Evolutionary conservation across 371 early-diverging fungal genomes (phyloP).

Genomic region (Dentiscutata heterogama): DNA sequence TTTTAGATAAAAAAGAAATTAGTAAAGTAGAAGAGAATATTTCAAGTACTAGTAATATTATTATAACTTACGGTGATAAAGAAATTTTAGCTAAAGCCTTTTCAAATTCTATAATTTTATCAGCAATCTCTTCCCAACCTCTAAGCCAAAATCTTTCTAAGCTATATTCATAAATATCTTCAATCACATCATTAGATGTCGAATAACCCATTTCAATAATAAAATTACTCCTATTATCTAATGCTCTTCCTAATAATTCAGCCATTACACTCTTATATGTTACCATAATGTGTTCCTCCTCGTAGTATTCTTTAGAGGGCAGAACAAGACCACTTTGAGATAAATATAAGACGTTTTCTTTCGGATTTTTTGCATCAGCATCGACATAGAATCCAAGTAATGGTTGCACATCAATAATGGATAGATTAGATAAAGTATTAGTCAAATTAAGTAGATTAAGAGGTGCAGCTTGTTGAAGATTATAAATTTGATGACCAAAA

Average conservation of each 20-base stretch:
- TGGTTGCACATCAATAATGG: constrained; percentile 49
- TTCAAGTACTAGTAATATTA: not conserved
- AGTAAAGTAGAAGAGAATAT: not conserved
- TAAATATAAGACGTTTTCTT: constrained; percentile 55
- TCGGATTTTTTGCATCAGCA: constrained; percentile 63
- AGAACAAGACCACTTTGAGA: constrained; percentile 64
- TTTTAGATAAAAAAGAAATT: not conserved
- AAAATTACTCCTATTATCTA: constrained; percentile 30
- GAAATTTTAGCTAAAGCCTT: constrained; percentile 55
- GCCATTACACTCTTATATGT: constrained; percentile 55
- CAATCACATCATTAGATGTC: not conserved
- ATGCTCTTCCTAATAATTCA: constrained; percentile 48
- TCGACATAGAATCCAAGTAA: constrained; percentile 53
- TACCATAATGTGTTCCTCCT: constrained; percentile 53
- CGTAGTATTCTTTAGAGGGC: constrained; percentile 69
- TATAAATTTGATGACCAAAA: constrained; percentile 46
- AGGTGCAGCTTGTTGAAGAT: constrained; percentile 30
- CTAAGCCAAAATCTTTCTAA: not conserved
- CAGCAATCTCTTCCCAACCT: constrained; percentile 50
- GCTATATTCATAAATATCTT: not conserved
- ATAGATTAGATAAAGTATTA: constrained; percentile 47
- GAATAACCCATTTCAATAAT: not conserved
- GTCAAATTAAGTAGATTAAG: constrained; percentile 46
- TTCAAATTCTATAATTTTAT: constrained; percentile 62
- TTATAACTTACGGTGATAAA: constrained; percentile 44